Evolutionary conservation across 2,329 filamentous ascomycete genomes (phyloP), one percentile per base, ranked within the genome.

Genomic region (Phyllosticta citribraziliensis): DNA sequence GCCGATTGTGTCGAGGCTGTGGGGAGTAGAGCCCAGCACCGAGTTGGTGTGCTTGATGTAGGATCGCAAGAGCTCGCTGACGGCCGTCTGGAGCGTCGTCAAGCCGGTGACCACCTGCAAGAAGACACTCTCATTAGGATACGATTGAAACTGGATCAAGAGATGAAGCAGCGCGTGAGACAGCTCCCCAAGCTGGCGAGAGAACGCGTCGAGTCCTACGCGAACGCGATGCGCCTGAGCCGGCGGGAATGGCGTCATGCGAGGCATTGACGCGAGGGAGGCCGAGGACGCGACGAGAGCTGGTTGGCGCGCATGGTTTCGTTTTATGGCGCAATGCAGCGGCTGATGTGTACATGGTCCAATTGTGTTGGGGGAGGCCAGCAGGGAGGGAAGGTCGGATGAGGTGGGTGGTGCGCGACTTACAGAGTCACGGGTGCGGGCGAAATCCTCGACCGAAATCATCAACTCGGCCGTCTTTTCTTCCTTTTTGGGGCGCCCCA

Each of bases 1-100:
- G 57, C 69, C 69, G 5, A 64, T 47, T 19, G 64, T 63, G 60
- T 67, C 65, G 17, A 66, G 58, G 40, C 59, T 59, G 54, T 61
- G 51, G 40, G 58, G 58, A 50, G 58, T 61, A 12, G 53, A 51
- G 33, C 69, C 68, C 12, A 96, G 83, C 55, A 96, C 84, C 8
- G 90, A 86, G 73, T 92, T 91, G 67, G 89, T 91, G 79, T 96
- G 91, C 71, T 90, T 88, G 70, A 95, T 84, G 76, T 96, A 96
- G 67, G 92, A 89, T 69, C 85, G 83, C 65, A 89, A 87, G 68
- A 96, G 87, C 63, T 86, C 87, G 70, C 88, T 87, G 71, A 96
- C 86, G 51, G 91, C 83, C 63, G 69, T 70, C 70, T 92, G 85
- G 57, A 97, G 87, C 62, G 87, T 89, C 65, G 87, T 85, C 66